phyloP scores from a whole-genome alignment of 2,329 filamentous ascomycete genomes.

The Bipolaris sorokiniana region DNA sequence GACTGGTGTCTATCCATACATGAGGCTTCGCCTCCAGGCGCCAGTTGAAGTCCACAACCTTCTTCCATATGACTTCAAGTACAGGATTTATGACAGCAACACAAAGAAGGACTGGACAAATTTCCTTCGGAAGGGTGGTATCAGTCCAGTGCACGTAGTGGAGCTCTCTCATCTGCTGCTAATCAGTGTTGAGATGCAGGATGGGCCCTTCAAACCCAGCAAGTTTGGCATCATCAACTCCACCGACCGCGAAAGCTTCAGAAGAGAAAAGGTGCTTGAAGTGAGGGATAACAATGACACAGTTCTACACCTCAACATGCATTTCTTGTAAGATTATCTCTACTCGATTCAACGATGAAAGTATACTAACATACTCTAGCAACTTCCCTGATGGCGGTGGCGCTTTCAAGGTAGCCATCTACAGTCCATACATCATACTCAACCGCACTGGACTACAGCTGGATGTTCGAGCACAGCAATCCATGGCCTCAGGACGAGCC shows the following conservation, averaged over 20 bases:
- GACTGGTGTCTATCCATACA: conserved; percentile 87
- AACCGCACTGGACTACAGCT: conserved; percentile 95
- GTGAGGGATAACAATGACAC: conserved; percentile 86
- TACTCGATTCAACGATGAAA: background rate
- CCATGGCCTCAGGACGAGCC: conserved; percentile 80
- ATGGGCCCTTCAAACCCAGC: conserved; percentile 91
- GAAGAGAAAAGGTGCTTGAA: conserved; percentile 76
- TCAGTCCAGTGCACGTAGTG: conserved; percentile 96
- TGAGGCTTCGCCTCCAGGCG: conserved; percentile 89
- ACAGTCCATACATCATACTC: conserved; percentile 90
- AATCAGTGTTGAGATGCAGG: conserved; percentile 94
- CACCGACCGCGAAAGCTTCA: conserved; percentile 84
- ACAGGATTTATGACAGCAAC: conserved; percentile 98
- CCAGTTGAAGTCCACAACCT: conserved; percentile 94
- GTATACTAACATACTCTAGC: conserved; percentile 36
- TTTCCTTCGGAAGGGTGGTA: conserved; percentile 92
- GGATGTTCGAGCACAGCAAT: conserved; percentile 85
- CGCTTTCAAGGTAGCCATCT: conserved; percentile 93
- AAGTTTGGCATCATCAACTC: conserved; percentile 98
- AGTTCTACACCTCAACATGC: conserved; percentile 79
- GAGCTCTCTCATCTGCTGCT: conserved; percentile 92
- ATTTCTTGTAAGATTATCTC: conserved; percentile 71
- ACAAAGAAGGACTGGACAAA: conserved; percentile 99
- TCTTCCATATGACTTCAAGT: conserved; percentile 97
- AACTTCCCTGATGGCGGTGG: conserved; percentile 89